phyloP scores from a whole-genome alignment of 2,329 filamentous ascomycete species.

The Botrytis cinerea region DNA sequence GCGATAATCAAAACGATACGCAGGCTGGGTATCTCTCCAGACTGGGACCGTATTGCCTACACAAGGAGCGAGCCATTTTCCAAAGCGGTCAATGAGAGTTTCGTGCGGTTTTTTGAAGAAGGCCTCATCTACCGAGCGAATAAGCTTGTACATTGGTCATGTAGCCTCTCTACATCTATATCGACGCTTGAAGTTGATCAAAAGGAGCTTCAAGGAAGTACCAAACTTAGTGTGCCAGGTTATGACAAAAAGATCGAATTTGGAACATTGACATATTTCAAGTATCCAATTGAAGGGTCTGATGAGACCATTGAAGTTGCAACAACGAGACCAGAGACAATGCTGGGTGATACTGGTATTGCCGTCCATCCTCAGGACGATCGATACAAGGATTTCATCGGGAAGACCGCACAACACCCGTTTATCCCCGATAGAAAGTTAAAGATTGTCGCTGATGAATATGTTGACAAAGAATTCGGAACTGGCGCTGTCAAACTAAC shows the following conservation, averaged over 20 bases:
- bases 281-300: neutral
- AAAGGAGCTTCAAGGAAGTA: neutral
- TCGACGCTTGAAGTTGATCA: neutral
- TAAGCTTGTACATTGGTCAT: constrained; percentile 2
- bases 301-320: neutral
- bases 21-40: neutral
- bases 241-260: neutral
- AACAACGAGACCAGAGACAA: neutral
- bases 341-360: constrained; percentile 3
- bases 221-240: neutral
- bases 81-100: neutral
- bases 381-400: neutral
- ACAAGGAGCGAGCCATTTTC: neutral
- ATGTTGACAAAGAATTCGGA: neutral
- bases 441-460: neutral
- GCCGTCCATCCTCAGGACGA: neutral
- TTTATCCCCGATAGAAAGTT: neutral
- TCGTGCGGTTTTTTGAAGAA: neutral
- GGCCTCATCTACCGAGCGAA: constrained; percentile 1
- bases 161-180: neutral
- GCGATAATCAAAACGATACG: neutral
- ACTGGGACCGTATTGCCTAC: neutral
- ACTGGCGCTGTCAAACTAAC: neutral
- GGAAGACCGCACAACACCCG: neutral
- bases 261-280: constrained; percentile 6